Base-by-base conservation (phyloP, 2,329 filamentous ascomycete genomes). In the Botrytis medusae region DNA sequence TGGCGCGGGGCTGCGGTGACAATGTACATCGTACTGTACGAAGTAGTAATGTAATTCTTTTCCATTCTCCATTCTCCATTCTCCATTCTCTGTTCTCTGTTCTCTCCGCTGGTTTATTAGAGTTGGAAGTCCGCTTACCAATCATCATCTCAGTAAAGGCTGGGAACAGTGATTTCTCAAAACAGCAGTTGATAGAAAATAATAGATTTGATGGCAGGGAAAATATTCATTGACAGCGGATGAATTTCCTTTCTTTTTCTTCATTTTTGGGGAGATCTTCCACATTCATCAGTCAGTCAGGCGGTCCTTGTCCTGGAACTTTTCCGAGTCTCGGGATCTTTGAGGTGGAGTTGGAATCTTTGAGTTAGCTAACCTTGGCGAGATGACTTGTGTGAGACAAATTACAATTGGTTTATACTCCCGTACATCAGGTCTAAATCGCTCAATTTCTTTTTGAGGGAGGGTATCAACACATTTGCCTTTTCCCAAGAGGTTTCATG, bases 301-400 rank as follows among this genome's bases (percentile, higher is more conserved):
- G 46, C 32, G 64, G 64, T 67, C 7, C 44, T n/a, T n/a, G 63
- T 65, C 63, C 63, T 25, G 44, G 63, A 44, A 51, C 63, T 51
- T 51, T 67, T 67, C 64, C 14, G 46, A 67, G 34, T 67, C 64
- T 67, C 32, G 64, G 46, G 32, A 67, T 67, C 46, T 67, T 29
- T 40, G 22, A 67, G 20, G 46, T 67, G 32, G 64, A 54, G 64
- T 67, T 42, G 64, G 18, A 54, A 51, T 22, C 25, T 67, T 54
- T 51, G 61, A 67, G 64, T 54, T n/a, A 34, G 64, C 46, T 20
- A 67, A 40, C 64, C 64, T 67, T 67, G 64, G 64, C 64, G 51
- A 67, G 63, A 67, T 67, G 63, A 67, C 63, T 67, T 67, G 46
- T 51, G 54, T 67, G 22, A 51, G 44, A 67, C 22, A n/a, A 51